Percentiles rank a stretch among this genome's conserved stretches.
phyloP scores from a whole-genome alignment of 352 stramenopile species.

The Phytophthora fragariaefolia region DNA sequence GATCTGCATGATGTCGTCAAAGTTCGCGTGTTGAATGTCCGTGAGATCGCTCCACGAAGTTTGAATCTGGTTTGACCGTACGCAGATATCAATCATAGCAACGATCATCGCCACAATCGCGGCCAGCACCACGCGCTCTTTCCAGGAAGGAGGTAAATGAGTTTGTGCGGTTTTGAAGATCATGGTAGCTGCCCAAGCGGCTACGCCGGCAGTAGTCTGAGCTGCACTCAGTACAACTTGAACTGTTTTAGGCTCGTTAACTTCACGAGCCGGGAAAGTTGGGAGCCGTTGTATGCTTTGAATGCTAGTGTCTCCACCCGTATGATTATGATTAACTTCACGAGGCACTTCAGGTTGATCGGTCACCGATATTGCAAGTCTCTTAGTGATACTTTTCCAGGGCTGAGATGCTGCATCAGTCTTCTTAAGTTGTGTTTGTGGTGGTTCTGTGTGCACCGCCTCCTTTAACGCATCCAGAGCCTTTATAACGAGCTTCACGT shows the following conservation, averaged over 20 bases:
- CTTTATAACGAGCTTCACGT: conserved; percentile 46
- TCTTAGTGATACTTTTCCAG: conserved; percentile 20
- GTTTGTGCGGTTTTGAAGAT: conserved; percentile 10
- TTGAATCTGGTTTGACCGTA: conserved; percentile 17
- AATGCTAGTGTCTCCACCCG: not conserved
- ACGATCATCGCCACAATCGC: conserved; percentile 8
- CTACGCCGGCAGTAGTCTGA: conserved; percentile 16
- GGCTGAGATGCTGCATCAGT: conserved; percentile 5
- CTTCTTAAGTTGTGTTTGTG: not conserved
- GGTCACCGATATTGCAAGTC: conserved; percentile 18
- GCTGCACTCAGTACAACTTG: conserved; percentile 18
- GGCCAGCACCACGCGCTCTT: conserved; percentile 22
- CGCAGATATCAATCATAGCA: conserved; percentile 14
- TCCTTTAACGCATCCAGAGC: conserved; percentile 29
- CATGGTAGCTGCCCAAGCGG: not conserved
- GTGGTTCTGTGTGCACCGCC: not conserved
- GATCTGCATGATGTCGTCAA: conserved; percentile 10
- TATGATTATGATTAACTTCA: not conserved
- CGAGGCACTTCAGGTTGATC: conserved; percentile 2
- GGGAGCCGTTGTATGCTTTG: too few species aligned
- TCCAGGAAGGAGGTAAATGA: conserved; percentile 6
- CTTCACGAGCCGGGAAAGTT: not conserved
- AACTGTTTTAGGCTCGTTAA: conserved; percentile 9
- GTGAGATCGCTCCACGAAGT: conserved; percentile 19
- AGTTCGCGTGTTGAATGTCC: conserved; percentile 10